These are phyloP conservation scores for Blastobotrys buckinghamii DNA, from an alignment of 1,139 yeast species.

Conservation along the genomic window DNA sequence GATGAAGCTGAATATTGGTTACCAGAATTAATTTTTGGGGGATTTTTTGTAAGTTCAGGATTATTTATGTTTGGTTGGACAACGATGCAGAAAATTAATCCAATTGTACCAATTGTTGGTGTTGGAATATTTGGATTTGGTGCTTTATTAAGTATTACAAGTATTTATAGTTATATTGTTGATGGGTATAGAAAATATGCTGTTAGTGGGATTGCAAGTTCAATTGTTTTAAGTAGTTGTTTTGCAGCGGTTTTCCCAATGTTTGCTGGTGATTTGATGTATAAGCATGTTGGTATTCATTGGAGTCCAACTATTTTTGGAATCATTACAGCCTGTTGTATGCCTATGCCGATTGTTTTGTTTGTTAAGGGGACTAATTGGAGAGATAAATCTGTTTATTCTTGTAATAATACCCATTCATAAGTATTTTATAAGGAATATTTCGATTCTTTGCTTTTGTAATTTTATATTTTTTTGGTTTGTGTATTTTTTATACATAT, in stretches of 20 bases:
- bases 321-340: conserved; percentile 15
- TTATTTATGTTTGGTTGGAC: conserved; percentile 68
- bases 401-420: conserved; percentile 2
- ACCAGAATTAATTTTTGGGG: conserved; percentile 40
- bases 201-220: conserved; percentile 66
- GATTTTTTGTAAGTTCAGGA: conserved; percentile 48
- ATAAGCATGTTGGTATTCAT: conserved; percentile 43
- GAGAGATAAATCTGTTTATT: conserved; percentile 5
- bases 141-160: conserved; percentile 44
- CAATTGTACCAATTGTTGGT: conserved; percentile 74
- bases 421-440: too few relatives aligned
- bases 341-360: conserved; percentile 17
- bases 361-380: conserved; percentile 4
- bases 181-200: conserved; percentile 48
- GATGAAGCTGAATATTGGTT: conserved; percentile 44
- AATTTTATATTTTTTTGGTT: not conserved
- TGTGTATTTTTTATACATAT: not conserved
- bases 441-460: too few relatives aligned
- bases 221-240: conserved; percentile 51
- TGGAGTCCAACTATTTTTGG: conserved; percentile 58
- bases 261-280: conserved; percentile 52
- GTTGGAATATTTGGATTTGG: conserved; percentile 56
- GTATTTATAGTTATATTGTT: conserved; percentile 46
- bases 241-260: conserved; percentile 66
- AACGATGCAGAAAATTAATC: conserved; percentile 58